A percentile compares a stretch with the other conserved stretches of the same genome.
Evolutionary conservation across 768 basidiomycete species (phyloP).

Genomic region (Tricholoma sp.): DNA sequence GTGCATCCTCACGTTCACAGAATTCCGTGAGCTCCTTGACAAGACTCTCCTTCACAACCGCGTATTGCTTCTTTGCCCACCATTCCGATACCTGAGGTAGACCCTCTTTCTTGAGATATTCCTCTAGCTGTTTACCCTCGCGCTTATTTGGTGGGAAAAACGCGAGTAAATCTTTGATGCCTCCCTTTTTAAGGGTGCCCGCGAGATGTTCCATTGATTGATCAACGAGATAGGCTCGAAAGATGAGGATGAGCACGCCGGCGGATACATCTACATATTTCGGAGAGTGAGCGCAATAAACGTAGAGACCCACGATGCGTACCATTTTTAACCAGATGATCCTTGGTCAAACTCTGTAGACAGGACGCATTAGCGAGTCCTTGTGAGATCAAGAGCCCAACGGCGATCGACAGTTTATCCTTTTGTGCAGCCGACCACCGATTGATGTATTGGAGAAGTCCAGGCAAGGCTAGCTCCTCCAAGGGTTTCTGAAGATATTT

Average conservation of each 20-base stretch:
- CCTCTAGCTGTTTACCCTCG: conserved; percentile 67
- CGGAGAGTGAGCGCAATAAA: neutral
- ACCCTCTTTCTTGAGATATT: conserved; percentile 80
- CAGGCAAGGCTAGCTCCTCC: conserved; percentile 78
- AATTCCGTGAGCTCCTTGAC: conserved; percentile 64
- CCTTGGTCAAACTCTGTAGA: conserved; percentile 81
- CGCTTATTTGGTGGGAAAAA: conserved; percentile 89
- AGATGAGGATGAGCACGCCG: conserved; percentile 69
- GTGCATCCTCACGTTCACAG: conserved; percentile 62
- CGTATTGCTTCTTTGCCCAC: conserved; percentile 89
- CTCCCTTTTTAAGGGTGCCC: conserved; percentile 73
- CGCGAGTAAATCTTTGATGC: conserved; percentile 76
- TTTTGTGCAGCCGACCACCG: conserved; percentile 75
- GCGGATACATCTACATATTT: conserved; percentile 63
- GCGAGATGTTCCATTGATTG: conserved; percentile 91
- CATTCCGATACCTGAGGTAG: conserved; percentile 83
- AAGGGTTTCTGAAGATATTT: conserved; percentile 99
- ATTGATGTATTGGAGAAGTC: conserved; percentile 83
- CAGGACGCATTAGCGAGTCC: conserved; percentile 76
- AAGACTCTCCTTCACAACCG: conserved; percentile 75
- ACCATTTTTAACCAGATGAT: conserved; percentile 96
- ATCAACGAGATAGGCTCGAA: conserved; percentile 75
- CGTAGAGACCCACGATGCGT: conserved; percentile 6
- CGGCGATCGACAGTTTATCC: conserved; percentile 79
- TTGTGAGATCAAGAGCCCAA: conserved; percentile 80